Evolutionary conservation across 768 basidiomycete species (phyloP).

Genomic region (Russula dissimulans): DNA sequence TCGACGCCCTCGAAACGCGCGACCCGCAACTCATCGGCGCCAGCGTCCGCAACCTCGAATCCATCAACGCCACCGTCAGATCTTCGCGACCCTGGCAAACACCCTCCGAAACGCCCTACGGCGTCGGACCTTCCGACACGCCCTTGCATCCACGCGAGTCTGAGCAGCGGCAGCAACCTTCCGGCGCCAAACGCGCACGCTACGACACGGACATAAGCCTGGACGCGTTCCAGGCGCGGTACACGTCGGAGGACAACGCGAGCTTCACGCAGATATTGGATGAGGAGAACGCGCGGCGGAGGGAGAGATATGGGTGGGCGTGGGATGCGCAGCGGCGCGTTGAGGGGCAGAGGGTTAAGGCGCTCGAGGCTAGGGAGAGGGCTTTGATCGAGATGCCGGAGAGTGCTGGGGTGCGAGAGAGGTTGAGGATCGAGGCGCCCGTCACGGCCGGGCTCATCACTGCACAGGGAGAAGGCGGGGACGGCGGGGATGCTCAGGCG

Average conservation of each 20-base stretch:
- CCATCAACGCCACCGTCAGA: constrained; percentile 43
- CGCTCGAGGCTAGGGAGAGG: constrained; percentile 58
- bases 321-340: constrained; percentile 87
- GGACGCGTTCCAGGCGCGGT: constrained; percentile 82
- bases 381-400: constrained; percentile 56
- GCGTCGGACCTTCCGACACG: constrained; percentile 51
- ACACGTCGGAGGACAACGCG: constrained; percentile 96
- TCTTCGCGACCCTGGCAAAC: constrained; percentile 30
- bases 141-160: constrained; percentile 34
- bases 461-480: constrained; percentile 20
- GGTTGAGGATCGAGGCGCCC: constrained; percentile 53
- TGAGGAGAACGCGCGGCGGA: constrained; percentile 75
- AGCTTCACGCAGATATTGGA: constrained; percentile 91
- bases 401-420: constrained; percentile 51
- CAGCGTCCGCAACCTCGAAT: constrained; percentile 63
- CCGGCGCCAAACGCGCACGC: constrained; percentile 41
- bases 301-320: constrained; percentile 84
- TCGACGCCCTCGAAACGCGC: constrained; percentile 66
- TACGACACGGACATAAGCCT: constrained; percentile 58
- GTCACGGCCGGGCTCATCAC: constrained; percentile 46
- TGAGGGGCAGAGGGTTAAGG: constrained; percentile 52
- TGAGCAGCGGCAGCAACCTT: constrained; percentile 14
- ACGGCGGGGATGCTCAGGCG: too few species aligned
- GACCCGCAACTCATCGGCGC: constrained; percentile 71
- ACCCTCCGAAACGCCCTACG: constrained; percentile 62